Evolutionary conservation across 805 yeast species (phyloP).

Genomic region (Zygosaccharomyces gambellarensis): DNA sequence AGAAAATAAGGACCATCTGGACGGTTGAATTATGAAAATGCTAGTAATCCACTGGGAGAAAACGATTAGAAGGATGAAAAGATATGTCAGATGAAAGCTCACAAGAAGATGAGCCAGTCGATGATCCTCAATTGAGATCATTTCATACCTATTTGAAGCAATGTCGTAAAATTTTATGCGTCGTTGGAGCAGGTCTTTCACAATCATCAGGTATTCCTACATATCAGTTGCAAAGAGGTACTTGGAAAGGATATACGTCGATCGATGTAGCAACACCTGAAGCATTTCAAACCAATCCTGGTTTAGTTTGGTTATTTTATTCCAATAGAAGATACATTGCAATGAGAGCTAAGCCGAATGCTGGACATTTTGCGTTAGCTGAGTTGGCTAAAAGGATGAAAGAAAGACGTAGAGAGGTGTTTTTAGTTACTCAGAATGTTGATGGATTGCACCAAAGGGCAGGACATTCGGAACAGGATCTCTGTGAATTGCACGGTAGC

Average conservation of each 20-base stretch:
- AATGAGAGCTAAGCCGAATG: conserved; percentile 62
- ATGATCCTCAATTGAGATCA: conserved; percentile 22
- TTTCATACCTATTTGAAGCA: conserved; percentile 48
- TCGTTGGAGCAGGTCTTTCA: conserved; percentile 81
- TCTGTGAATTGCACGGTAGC: conserved; percentile 76
- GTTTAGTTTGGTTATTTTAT: conserved; percentile 87
- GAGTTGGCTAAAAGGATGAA: conserved; percentile 45
- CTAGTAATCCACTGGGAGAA: no score
- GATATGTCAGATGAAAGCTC: conserved; percentile 7
- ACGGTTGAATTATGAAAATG: no score
- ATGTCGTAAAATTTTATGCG: conserved; percentile 50
- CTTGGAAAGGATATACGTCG: conserved; percentile 73
- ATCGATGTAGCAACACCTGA: conserved; percentile 89
- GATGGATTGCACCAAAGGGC: conserved; percentile 72
- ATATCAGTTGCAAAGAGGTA: conserved; percentile 64
- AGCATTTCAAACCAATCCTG: conserved; percentile 79
- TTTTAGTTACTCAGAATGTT: conserved; percentile 78
- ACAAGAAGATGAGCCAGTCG: conserved; percentile 1
- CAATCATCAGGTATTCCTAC: conserved; percentile 74
- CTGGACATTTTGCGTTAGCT: conserved; percentile 68
- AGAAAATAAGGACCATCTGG: no score
- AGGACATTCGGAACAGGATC: conserved; percentile 47
- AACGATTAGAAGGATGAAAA: not conserved
- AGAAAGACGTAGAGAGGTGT: conserved; percentile 37
- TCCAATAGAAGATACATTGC: conserved; percentile 64